Evolutionary conservation across 306 rosid genomes (phyloP).

Genomic region (Quercus gilva): DNA sequence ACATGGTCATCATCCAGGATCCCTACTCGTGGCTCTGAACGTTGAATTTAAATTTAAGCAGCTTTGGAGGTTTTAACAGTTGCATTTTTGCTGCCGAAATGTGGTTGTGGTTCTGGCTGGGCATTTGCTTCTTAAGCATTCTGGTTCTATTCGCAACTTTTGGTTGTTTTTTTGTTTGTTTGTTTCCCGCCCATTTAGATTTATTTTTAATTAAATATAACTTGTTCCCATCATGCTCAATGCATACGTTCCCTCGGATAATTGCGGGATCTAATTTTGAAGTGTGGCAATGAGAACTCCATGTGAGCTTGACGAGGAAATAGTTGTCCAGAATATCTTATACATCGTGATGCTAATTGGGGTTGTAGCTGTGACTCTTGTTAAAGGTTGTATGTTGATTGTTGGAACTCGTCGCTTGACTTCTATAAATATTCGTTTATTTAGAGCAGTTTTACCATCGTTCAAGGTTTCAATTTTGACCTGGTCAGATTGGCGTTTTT

Average conservation of each 20-base stretch:
- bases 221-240: background rate
- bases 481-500: too few species aligned
- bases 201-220: background rate
- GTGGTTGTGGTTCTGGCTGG: background rate
- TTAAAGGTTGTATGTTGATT: too few species aligned
- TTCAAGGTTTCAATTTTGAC: too few species aligned
- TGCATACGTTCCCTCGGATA: background rate
- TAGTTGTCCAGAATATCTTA: too few species aligned
- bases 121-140: background rate
- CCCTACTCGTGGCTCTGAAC: conserved; percentile 37
- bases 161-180: background rate
- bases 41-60: conserved; percentile 24
- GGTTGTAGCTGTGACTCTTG: too few species aligned
- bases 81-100: background rate
- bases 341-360: too few species aligned
- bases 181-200: background rate
- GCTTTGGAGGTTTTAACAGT: background rate
- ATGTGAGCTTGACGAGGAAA: too few species aligned
- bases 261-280: too few species aligned
- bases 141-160: background rate
- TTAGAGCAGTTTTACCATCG: too few species aligned
- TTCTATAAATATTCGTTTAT: too few species aligned
- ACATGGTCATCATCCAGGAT: conserved; percentile 78
- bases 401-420: too few species aligned
- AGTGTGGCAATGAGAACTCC: too few species aligned